Evolutionary conservation across 2,329 filamentous ascomycete genomes (phyloP).

Genomic region (Byssoonygena ceratinophila): DNA sequence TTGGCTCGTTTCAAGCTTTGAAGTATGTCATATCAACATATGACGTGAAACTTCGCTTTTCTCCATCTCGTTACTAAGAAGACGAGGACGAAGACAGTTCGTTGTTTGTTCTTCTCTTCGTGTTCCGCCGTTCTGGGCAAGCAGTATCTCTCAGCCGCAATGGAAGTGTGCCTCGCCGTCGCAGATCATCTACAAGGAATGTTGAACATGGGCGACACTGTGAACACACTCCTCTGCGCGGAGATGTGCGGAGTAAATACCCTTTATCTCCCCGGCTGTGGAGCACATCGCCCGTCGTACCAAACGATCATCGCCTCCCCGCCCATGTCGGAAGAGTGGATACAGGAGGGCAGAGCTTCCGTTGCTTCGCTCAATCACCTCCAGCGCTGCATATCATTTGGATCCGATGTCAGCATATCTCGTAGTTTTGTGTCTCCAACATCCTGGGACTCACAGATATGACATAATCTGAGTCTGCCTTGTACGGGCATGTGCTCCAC

Average conservation of each 20-base stretch:
- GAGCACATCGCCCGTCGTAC: background rate
- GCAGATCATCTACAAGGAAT: conserved; percentile 1
- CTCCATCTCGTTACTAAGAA: background rate
- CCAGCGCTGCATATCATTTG: too few species aligned
- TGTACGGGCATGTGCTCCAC: background rate
- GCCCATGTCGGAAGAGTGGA: background rate
- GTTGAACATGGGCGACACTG: background rate
- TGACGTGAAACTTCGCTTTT: background rate
- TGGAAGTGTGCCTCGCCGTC: background rate
- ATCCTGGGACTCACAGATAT: background rate
- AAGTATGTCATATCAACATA: background rate
- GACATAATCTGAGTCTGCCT: background rate
- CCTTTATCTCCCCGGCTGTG: background rate
- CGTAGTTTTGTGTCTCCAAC: too few species aligned
- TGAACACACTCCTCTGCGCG: background rate
- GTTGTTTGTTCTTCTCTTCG: background rate
- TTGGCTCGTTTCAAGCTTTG: too few species aligned
- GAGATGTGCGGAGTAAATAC: background rate
- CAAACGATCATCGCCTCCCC: background rate
- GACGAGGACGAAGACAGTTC: too few species aligned
- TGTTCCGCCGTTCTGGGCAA: background rate
- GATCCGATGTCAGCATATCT: too few species aligned
- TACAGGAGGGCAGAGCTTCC: background rate
- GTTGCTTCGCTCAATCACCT: background rate
- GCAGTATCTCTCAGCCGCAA: conserved; percentile 5